Evolutionary conservation across 345 rosid genomes (phyloP).

Genomic region (Gynandropsis gynandra): DNA sequence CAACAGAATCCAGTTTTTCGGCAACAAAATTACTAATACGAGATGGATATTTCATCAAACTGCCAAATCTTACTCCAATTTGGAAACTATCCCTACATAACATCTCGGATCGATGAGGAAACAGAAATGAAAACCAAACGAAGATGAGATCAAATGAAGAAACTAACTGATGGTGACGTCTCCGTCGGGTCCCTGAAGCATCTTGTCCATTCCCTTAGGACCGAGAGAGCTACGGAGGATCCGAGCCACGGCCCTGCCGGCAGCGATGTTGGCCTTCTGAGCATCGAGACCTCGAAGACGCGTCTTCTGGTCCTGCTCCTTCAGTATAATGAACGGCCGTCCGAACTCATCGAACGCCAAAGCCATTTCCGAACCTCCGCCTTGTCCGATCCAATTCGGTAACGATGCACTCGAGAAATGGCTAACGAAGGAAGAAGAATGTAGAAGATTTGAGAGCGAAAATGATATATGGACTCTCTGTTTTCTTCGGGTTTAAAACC

Average conservation of each 20-base stretch:
- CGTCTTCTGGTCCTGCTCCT: slow-evolving; percentile 58
- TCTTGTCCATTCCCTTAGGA: slow-evolving; percentile 86
- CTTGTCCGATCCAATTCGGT: neutral
- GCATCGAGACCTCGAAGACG: slow-evolving; percentile 74
- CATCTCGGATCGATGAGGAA: neutral
- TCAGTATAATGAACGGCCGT: slow-evolving; percentile 60
- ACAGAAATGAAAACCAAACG: neutral
- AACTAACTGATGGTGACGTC: slow-evolving; percentile 57
- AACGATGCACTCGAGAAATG: neutral
- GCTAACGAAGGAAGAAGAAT: neutral
- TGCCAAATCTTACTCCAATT: too few relatives aligned
- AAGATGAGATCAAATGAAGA: neutral
- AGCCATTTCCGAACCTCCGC: slow-evolving; percentile 43
- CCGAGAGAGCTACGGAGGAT: slow-evolving; percentile 77
- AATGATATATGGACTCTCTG: slow-evolving; percentile 4
- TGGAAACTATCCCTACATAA: neutral
- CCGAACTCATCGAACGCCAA: slow-evolving; percentile 86
- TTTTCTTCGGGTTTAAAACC: slow-evolving; percentile 16
- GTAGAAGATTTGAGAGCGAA: slow-evolving; percentile 7
- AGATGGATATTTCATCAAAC: too few relatives aligned
- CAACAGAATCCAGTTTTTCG: too few relatives aligned
- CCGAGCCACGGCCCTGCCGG: slow-evolving; percentile 67
- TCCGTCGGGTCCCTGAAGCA: slow-evolving; percentile 78
- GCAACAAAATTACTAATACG: too few relatives aligned
- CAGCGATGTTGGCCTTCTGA: slow-evolving; percentile 76